Conservation (phyloP, 1,284 basidiomycete genomes). For the Cutaneotrichosporon sp. region DNA sequence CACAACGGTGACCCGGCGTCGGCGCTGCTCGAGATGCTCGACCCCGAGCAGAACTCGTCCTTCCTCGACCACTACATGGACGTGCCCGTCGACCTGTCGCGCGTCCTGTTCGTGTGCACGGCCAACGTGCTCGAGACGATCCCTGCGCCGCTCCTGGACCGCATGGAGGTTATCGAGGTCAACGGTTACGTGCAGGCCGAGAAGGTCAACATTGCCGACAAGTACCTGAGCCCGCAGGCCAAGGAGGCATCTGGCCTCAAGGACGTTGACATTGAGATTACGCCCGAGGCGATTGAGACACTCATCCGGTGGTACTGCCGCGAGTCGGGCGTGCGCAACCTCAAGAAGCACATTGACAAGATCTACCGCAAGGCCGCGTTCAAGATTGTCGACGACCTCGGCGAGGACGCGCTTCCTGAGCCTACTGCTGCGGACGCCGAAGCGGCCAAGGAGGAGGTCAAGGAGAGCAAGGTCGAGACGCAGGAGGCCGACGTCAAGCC, state of each 20-base stretch:
- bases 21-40: conserved; percentile 92
- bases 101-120: conserved; percentile 97
- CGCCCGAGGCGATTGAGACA: conserved; percentile 77
- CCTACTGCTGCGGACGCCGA: conserved; percentile 18
- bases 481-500: conserved; percentile 54
- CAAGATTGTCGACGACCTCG: conserved; percentile 87
- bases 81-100: conserved; percentile 93
- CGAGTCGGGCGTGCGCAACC: conserved; percentile 90
- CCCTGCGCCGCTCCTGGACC: conserved; percentile 91
- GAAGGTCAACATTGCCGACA: conserved; percentile 87
- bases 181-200: conserved; percentile 96
- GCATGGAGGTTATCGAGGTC: conserved; percentile 97
- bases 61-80: conserved; percentile 99
- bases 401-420: conserved; percentile 85
- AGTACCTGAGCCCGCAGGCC: conserved; percentile 92
- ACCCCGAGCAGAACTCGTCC: conserved; percentile 94
- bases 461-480: conserved; percentile 39
- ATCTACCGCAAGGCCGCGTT: conserved; percentile 97
- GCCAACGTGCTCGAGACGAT: conserved; percentile 95
- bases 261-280: conserved; percentile 75
- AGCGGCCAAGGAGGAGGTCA: neutral
- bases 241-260: conserved; percentile 87
- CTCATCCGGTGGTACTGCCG: conserved; percentile 97
- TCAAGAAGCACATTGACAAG: conserved; percentile 98
- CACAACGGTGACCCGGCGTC: conserved; percentile 95